These are phyloP conservation scores for Colletotrichum neosansevieriae DNA, from an alignment of 2,329 filamentous ascomycete species.

Conservation along the genomic window DNA sequence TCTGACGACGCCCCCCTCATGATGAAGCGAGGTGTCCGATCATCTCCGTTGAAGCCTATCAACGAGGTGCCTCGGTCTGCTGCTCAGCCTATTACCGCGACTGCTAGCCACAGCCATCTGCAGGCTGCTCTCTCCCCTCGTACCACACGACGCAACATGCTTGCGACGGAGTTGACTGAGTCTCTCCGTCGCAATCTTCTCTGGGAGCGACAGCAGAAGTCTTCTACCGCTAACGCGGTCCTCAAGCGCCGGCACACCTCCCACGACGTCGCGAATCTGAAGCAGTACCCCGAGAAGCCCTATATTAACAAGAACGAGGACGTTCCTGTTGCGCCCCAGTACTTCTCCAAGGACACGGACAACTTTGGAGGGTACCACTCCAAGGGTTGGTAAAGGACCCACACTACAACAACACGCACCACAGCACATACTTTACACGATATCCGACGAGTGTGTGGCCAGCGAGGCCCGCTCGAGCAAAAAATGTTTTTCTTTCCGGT, in stretches of 20 bases:
- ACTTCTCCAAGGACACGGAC: conserved; percentile 81
- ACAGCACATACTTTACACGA: conserved; percentile 38
- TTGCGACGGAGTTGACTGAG: conserved; percentile 93
- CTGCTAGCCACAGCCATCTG: conserved; percentile 68
- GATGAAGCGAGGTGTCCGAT: conserved; percentile 71
- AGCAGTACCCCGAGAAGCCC: conserved; percentile 79
- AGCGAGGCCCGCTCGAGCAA: conserved; percentile 15
- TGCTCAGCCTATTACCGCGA: conserved; percentile 83
- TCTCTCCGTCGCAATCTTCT: conserved; percentile 91
- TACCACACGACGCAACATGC: conserved; percentile 94
- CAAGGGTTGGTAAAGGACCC: conserved; percentile 78
- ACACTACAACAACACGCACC: conserved; percentile 17
- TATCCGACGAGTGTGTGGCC: conserved; percentile 32
- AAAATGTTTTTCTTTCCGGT: conserved; percentile 15
- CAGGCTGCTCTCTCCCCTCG: conserved; percentile 88
- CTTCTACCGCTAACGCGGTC: conserved; percentile 87
- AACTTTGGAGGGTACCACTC: conserved; percentile 80
- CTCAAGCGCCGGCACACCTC: conserved; percentile 92
- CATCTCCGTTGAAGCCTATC: conserved; percentile 64
- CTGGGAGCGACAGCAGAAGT: conserved; percentile 96
- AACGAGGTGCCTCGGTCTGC: conserved; percentile 74
- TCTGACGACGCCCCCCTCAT: conserved; percentile 72
- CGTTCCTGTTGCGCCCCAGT: conserved; percentile 81
- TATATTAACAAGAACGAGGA: conserved; percentile 71
- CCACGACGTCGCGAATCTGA: conserved; percentile 89